Base-by-base conservation (phyloP, 805 yeast species). In the Ogataea populi-albae region DNA sequence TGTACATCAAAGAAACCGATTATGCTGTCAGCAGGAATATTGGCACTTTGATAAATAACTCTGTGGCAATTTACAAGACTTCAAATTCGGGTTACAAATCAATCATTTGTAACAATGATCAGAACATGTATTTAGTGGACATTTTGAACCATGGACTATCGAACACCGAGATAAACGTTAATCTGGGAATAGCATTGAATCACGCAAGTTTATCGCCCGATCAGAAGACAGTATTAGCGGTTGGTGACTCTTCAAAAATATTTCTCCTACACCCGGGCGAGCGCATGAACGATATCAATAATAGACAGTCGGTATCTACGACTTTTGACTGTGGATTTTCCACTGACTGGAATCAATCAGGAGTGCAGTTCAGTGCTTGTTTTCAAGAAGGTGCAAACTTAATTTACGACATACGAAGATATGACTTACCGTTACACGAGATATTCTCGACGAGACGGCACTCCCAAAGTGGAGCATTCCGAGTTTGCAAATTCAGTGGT, bases 381-480 rank as follows among this genome's bases (percentile, higher is more conserved):
- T 87, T 87, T 57, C 96, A 89, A 60, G 88, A 85, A 54, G 98
- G 98, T 5, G 64, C 76, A 15, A 79, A 91, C 41, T 66, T 79
- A 43, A 62, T 89, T 6, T 89, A 80, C 55, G 98, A 89, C 58
- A 56, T 84, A 6, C 66, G 98, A 45, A 80, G 79, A 41, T 55
- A 77, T 35, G 49, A 61, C 2, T 47, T 57, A 6, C 86, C 87
- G 4, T 40, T 81, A 11, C 67, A 71, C 35, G 72, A 69, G 38
- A 65, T 83, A 19, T 62, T 65, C 32, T 79, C 88, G 3, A 80
- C 91, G 0, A 65, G 89, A 44, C 64, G 69, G 46, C 66, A 68
- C 46, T 63, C 71, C 28, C 30, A 27, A 17, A 43, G 46, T 50
- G 72, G 59, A 38, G 67, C 62, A 40, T 66, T 58, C 43, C 49